A percentile compares a stretch with the other conserved stretches of the same genome.
phyloP scores from a whole-genome alignment of 208 protist species.

The Porcisia hertigi region DNA sequence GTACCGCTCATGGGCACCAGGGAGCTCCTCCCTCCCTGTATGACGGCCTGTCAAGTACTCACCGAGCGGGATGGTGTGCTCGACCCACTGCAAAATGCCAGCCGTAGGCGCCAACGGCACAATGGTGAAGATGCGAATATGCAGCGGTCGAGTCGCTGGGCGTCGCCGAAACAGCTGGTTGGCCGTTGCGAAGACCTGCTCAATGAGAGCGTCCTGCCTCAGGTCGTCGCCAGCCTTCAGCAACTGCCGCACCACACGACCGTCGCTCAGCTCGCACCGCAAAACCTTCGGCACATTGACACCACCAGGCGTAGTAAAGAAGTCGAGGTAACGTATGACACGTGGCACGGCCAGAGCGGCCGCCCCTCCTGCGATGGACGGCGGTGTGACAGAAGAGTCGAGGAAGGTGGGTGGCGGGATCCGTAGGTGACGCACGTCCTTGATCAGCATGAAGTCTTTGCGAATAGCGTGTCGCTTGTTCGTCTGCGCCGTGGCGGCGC shows the following conservation, averaged over 20 bases:
- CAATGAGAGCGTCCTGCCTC: slow-evolving; percentile 96
- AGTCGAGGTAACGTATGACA: slow-evolving; percentile 57
- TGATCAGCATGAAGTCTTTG: slow-evolving; percentile 38
- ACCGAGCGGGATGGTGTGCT: slow-evolving; percentile 88
- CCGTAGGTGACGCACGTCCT: slow-evolving; percentile 28
- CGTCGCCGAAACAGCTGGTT: slow-evolving; percentile 69
- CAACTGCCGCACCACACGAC: slow-evolving; percentile 82
- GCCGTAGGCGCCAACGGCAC: slow-evolving; percentile 89
- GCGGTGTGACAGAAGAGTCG: slow-evolving; percentile 2
- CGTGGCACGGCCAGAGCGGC: slow-evolving; percentile 8
- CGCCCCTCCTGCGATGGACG: not conserved
- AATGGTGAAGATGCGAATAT: slow-evolving; percentile 94
- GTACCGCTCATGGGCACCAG: slow-evolving; percentile 86
- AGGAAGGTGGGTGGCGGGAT: slow-evolving; percentile 54
- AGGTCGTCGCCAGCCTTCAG: slow-evolving; percentile 94
- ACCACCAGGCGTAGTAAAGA: slow-evolving; percentile 89
- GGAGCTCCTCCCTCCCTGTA: slow-evolving; percentile 16
- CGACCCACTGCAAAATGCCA: slow-evolving; percentile 93
- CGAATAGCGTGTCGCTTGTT: slow-evolving; percentile 34
- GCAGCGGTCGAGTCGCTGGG: slow-evolving; percentile 24
- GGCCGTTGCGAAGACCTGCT: slow-evolving; percentile 93
- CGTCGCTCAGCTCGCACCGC: slow-evolving; percentile 81
- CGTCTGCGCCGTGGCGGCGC: slow-evolving; percentile 10
- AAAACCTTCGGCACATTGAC: slow-evolving; percentile 95
- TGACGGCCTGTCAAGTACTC: slow-evolving; percentile 81